phyloP scores from a whole-genome alignment of 805 yeast genomes.

The Saccharomycopsis sp. region DNA sequence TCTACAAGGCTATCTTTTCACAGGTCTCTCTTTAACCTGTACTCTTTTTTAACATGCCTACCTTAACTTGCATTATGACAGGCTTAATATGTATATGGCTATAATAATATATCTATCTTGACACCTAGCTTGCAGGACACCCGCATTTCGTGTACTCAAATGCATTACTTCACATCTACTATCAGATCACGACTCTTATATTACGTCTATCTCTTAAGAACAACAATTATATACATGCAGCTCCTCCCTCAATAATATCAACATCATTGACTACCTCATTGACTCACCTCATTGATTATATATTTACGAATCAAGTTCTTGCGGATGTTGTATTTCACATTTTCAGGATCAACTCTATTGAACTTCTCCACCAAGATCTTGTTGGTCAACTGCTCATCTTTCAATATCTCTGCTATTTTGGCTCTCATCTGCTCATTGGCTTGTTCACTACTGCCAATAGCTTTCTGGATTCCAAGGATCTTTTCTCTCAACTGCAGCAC shows the following conservation, averaged over 20 bases:
- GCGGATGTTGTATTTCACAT: conserved; percentile 44
- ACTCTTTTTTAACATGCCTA: no score
- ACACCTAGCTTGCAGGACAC: no score
- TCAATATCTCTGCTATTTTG: conserved; percentile 29
- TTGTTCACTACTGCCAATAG: conserved; percentile 33
- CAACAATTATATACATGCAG: neutral
- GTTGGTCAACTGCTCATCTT: conserved; percentile 32
- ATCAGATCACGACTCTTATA: no score
- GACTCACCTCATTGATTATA: conserved; percentile 24
- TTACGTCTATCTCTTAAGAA: no score
- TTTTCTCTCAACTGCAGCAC: conserved; percentile 27
- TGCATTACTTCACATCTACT: no score
- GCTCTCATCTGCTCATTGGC: conserved; percentile 32
- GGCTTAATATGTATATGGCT: no score
- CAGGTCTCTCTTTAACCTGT: no score
- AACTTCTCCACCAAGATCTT: conserved; percentile 29
- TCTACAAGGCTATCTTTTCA: no score
- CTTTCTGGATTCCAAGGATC: conserved; percentile 23
- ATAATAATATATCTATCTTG: no score
- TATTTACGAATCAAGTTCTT: conserved; percentile 71
- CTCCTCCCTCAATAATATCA: neutral
- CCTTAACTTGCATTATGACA: no score
- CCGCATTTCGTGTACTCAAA: no score
- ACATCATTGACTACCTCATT: neutral
- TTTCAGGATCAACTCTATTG: conserved; percentile 33